Percentiles rank a stretch among this genome's conserved stretches.
Evolutionary conservation across 495 filamentous ascomycete species (phyloP).

Genomic region (Lineolata rhizophorae): DNA sequence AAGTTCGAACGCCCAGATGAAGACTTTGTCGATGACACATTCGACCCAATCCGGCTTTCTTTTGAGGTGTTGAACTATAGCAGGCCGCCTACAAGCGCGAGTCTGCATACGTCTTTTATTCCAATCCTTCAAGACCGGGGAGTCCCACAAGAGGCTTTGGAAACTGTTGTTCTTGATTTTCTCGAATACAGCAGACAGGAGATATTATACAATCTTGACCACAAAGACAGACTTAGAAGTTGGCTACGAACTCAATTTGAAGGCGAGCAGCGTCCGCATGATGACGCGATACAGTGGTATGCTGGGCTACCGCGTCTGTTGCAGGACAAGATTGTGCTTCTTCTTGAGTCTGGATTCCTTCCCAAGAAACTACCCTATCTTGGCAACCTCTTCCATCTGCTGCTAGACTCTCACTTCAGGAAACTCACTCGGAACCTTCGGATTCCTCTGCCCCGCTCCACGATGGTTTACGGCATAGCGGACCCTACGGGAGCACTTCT

Average conservation of each 20-base stretch:
- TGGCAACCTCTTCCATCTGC: slow-evolving; percentile 28
- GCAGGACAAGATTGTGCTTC: slow-evolving; percentile 28
- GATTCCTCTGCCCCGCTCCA: slow-evolving; percentile 51
- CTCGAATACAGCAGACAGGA: slow-evolving; percentile 36
- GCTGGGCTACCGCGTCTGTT: slow-evolving; percentile 29
- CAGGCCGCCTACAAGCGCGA: slow-evolving; percentile 35
- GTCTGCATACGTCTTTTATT: slow-evolving; percentile 59
- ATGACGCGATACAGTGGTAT: slow-evolving; percentile 20
- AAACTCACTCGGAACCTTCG: slow-evolving; percentile 38
- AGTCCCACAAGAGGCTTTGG: slow-evolving; percentile 30
- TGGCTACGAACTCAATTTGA: slow-evolving; percentile 28
- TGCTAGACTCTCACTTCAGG: slow-evolving; percentile 32
- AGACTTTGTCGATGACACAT: slow-evolving; percentile 20
- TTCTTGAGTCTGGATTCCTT: slow-evolving; percentile 26
- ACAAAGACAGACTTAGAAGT: slow-evolving; percentile 25
- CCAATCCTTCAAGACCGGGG: slow-evolving; percentile 52
- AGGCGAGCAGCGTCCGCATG: slow-evolving; percentile 6
- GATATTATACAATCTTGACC: slow-evolving; percentile 32
- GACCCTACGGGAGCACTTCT: slow-evolving; percentile 48
- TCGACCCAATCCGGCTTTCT: slow-evolving; percentile 29
- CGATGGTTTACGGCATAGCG: slow-evolving; percentile 58
- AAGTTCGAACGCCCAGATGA: slow-evolving; percentile 47
- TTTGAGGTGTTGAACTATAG: slow-evolving; percentile 53
- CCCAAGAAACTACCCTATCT: slow-evolving; percentile 36
- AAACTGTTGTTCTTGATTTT: slow-evolving; percentile 31